phyloP scores from a whole-genome alignment of 2,329 filamentous ascomycete genomes.

The Aspergillus tubingensis region DNA sequence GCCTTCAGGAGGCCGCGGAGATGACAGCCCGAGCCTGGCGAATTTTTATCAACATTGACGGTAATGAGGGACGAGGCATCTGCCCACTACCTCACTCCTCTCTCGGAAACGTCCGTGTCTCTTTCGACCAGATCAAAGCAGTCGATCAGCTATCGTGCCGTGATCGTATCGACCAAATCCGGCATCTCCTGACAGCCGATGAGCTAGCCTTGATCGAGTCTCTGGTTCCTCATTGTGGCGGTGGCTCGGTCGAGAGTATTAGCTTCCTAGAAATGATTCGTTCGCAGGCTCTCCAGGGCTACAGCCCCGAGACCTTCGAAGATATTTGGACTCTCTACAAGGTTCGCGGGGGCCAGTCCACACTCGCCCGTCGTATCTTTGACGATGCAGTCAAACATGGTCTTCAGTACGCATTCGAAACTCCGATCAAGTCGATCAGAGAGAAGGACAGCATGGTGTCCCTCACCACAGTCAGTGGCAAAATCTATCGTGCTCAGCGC shows the following conservation, averaged over 20 bases:
- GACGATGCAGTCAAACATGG: not conserved
- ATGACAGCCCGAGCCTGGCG: too few relatives aligned
- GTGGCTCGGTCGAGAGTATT: slow-evolving; percentile 13
- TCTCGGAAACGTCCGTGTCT: too few relatives aligned
- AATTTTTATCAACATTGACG: too few relatives aligned
- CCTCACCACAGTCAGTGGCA: too few relatives aligned
- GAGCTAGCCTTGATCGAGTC: not conserved
- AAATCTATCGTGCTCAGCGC: too few relatives aligned
- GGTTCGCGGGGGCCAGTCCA: slow-evolving; percentile 23
- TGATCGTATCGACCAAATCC: not conserved
- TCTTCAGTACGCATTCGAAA: too few relatives aligned
- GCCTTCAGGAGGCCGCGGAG: too few relatives aligned
- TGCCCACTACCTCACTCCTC: too few relatives aligned
- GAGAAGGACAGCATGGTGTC: too few relatives aligned
- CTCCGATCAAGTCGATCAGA: not conserved
- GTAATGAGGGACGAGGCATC: too few relatives aligned
- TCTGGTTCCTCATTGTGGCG: too few relatives aligned
- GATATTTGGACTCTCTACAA: slow-evolving; percentile 18
- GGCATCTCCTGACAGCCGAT: slow-evolving; percentile 13
- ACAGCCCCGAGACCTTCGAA: slow-evolving; percentile 16
- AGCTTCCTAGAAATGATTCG: slow-evolving; percentile 29
- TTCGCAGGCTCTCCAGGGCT: slow-evolving; percentile 30
- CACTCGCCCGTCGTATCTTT: slow-evolving; percentile 12
- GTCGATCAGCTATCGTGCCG: not conserved
- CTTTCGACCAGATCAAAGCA: too few relatives aligned